Evolutionary conservation across 148 eudicot genomes (phyloP), one percentile per base, ranked within the genome.

Genomic region (Euryodendron excelsum): DNA sequence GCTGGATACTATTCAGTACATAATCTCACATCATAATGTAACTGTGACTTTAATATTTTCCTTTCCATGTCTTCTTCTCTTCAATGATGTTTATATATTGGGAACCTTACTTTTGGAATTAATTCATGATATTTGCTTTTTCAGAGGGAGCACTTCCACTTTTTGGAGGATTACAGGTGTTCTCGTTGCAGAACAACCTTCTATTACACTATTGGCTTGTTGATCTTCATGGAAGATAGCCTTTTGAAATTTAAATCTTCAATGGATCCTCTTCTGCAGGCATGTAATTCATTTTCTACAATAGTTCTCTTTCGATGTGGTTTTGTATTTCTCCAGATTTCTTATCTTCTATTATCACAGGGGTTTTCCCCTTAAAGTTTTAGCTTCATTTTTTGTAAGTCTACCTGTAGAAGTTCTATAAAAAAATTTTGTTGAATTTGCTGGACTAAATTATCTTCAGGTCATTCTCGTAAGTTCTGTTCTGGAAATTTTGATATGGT

Each of bases 161-260:
- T 94, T 73, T 82, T 94, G 21, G 93, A 89, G 80, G 91, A 88
- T 69, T 88, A 87, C 75, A 88, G 92, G 80, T 88, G 94, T 83
- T 89, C 97, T 78, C 90, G 98, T 53, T 90, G 94, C 91, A 92
- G 98, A 85, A 94, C 98, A 44, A 90, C 93, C 30, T 92, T 94
- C 82, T 94, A 92, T 78, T 89, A 90, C 81, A 92, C 90, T 27
- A 87, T 92, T 87, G 97, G 97, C 64, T 85, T 88, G 87, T 80
- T 94, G 80, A 89, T 94, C 72, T 94, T 94, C 83, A 87, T 91
- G 89, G 98, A 92, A 76, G 98, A 94, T 76, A 92, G 85, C 76
- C 86, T 87, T 79, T 87, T 84, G 48, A 86, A 90, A 52, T 94
- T 94, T 78, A 94, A 88, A 84, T 84, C 98, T 48, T 90, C 97